Evolutionary conservation across 495 filamentous ascomycete species (phyloP).

Genomic region (Peziza echinospora): DNA sequence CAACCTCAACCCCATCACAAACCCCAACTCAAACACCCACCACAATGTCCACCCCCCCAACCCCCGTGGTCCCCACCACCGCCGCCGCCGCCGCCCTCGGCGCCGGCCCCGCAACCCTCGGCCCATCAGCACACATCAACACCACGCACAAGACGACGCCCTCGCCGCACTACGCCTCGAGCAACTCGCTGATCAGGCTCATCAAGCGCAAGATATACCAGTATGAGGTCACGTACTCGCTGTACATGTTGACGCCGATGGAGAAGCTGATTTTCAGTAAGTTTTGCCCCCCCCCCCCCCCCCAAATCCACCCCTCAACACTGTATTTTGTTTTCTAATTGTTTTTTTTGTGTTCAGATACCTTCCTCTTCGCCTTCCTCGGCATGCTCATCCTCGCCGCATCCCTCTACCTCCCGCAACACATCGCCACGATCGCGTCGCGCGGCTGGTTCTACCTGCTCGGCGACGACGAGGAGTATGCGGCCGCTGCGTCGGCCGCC

Average conservation of each 20-base stretch:
- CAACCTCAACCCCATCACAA: too few relatives aligned
- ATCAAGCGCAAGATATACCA: constrained; percentile 64
- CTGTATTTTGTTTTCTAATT: too few relatives aligned
- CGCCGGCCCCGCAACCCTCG: too few relatives aligned
- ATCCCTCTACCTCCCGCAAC: constrained; percentile 80
- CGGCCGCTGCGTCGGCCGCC: too few relatives aligned
- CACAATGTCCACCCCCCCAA: too few relatives aligned
- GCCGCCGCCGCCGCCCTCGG: too few relatives aligned
- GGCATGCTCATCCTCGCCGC: constrained; percentile 66
- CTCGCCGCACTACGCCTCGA: constrained; percentile 14
- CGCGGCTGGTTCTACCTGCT: constrained; percentile 88
- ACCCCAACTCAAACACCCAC: too few relatives aligned
- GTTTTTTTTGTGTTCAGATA: too few relatives aligned
- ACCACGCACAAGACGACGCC: neutral
- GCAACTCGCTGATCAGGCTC: constrained; percentile 34
- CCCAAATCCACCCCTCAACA: neutral
- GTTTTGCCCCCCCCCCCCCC: constrained; percentile 13
- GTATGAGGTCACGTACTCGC: constrained; percentile 64
- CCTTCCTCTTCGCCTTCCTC: constrained; percentile 67
- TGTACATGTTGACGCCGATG: constrained; percentile 70
- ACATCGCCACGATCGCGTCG: constrained; percentile 52
- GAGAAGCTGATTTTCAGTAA: constrained; percentile 74
- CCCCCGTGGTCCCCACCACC: too few relatives aligned
- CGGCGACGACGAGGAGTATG: constrained; percentile 63
- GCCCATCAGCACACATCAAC: too few relatives aligned